Evolutionary conservation across 345 rosid species (phyloP).

Genomic region (Triadica sebifera): DNA sequence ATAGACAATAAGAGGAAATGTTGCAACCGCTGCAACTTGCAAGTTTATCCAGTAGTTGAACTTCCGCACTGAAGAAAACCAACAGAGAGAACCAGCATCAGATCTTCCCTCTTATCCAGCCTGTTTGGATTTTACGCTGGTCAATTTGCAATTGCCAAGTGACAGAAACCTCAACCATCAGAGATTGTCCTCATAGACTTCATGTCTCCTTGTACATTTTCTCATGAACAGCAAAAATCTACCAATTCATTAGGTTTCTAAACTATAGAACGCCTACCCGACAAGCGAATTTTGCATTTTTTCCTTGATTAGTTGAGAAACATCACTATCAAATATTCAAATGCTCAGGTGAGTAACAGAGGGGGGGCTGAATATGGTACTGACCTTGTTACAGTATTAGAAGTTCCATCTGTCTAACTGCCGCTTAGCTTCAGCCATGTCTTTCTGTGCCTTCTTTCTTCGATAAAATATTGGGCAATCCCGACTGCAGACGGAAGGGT

Average conservation of each 20-base stretch:
- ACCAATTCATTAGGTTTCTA: neutral
- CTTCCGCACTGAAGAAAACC: too few relatives aligned
- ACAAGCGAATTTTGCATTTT: neutral
- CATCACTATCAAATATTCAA: neutral
- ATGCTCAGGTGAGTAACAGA: neutral
- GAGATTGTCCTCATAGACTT: neutral
- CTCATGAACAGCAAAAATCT: neutral
- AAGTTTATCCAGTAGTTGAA: too few relatives aligned
- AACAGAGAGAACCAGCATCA: neutral
- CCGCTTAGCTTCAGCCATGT: conserved; percentile 78
- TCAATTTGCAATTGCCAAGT: neutral
- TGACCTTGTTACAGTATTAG: conserved; percentile 27
- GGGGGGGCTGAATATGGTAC: neutral
- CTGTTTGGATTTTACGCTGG: neutral
- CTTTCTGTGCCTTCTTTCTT: conserved; percentile 92
- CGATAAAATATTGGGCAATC: conserved; percentile 98
- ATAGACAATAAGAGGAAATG: too few relatives aligned
- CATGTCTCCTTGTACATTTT: neutral
- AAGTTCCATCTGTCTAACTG: conserved; percentile 88
- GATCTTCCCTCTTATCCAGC: neutral
- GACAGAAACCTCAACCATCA: neutral
- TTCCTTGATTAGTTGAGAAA: neutral
- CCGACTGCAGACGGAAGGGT: conserved; percentile 49
- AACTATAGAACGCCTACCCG: neutral
- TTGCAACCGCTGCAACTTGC: too few relatives aligned